Evolutionary conservation across 495 filamentous ascomycete species (phyloP), one percentile per base, ranked within the genome.

Genomic region (Penicillium daleae): DNA sequence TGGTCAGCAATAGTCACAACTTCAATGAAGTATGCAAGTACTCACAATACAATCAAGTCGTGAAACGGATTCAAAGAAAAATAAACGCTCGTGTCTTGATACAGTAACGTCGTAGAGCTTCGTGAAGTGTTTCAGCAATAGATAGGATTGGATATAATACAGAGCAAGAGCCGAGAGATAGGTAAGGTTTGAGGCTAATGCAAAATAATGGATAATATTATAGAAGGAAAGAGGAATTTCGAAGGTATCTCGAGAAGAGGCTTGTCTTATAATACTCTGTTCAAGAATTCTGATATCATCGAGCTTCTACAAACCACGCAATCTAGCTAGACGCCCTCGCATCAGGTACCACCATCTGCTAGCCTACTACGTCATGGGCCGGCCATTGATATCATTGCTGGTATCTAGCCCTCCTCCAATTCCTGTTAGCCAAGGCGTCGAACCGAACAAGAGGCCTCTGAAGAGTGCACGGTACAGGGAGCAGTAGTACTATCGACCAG

Each of bases 371-470:
- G 69, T 72, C 69, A 72, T 64, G 22, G 32, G 19, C 5, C 52
- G 32, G 19, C 5, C 52, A 31, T 64, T 67, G 69, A 67, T 72
- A 72, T 70, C 69, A 72, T 65, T 22, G 59, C 42, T 32, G 50
- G 44, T 19, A 39, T 27, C 46, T 37, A 8, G 24, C 13, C 35
- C 19, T 35, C 8, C 19, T 57, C 49, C 39, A 59, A 64, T 64
- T 58, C 64, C 49, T 59, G 60, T 39, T 63, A 31, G 6, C 37
- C 17, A 26, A 27, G 35, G n/a, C 10, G 44, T 35, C 33, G 17
- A 64, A 62, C 65, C 62, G 57, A 57, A 33, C 60, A 48, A 62
- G 27, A 59, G n/a, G 19, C 39, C 39, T 70, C 56, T 70, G 60
- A 59, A 59, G 29, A 46, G 59, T 59, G 57, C 67, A 72, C 60